phyloP scores from a whole-genome alignment of 306 rosid genomes.

The Dryas octopetala region DNA sequence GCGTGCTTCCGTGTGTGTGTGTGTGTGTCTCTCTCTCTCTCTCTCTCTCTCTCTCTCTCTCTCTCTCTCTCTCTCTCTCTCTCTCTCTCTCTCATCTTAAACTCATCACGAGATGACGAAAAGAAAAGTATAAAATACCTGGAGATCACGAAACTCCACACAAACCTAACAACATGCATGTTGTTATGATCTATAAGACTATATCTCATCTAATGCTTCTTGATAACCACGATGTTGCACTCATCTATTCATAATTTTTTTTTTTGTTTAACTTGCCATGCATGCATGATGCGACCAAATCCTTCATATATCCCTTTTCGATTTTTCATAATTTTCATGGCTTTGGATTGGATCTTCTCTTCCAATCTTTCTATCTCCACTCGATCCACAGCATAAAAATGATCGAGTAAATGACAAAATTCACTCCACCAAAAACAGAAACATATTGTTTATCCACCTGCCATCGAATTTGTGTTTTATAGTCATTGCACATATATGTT shows the following conservation, averaged over 20 bases:
- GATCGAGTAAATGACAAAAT: conserved; percentile 4
- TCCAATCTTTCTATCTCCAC: not conserved
- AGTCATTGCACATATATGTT: not conserved
- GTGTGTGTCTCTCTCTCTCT: conserved; percentile 11
- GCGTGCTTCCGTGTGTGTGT: conserved; percentile 67
- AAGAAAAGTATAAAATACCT: conserved; percentile 8
- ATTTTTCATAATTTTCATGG: not conserved
- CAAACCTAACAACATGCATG: not conserved
- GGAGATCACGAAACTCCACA: conserved; percentile 23
- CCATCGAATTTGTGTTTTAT: not conserved
- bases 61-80: conserved; percentile 12
- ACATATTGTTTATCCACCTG: not conserved
- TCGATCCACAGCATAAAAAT: not conserved
- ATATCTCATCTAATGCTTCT: no score
- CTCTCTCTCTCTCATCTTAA: not conserved
- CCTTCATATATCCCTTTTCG: not conserved
- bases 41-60: not conserved
- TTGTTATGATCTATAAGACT: no score
- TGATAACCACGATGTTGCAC: no score
- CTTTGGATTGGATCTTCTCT: not conserved
- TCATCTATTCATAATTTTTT: no score
- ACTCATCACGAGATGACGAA: conserved; percentile 10
- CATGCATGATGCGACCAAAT: not conserved
- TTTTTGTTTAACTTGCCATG: not conserved
- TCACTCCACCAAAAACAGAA: not conserved